These are phyloP conservation scores for Cytospora leucostoma DNA, from an alignment of 2,329 filamentous ascomycete genomes.

Conservation along the genomic window DNA sequence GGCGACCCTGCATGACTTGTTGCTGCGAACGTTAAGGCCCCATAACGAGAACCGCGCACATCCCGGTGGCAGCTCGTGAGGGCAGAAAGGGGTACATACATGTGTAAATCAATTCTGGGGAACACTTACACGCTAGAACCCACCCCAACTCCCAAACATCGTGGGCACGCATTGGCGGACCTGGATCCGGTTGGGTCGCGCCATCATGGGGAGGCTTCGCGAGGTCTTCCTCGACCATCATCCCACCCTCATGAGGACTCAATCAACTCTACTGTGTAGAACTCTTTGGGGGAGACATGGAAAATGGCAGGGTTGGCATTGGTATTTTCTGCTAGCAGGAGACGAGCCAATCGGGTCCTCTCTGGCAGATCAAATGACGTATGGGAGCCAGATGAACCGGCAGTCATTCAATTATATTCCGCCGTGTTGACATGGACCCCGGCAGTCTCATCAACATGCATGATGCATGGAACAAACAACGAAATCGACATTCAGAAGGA, in stretches of 20 bases:
- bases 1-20: neutral
- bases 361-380: neutral
- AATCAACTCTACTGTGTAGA: neutral
- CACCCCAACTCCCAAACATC: neutral
- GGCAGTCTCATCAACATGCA: neutral
- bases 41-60: neutral
- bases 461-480: neutral
- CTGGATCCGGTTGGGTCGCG: neutral
- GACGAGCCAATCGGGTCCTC: neutral
- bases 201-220: neutral
- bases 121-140: neutral
- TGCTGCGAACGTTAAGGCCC: neutral
- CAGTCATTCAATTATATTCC: neutral
- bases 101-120: neutral
- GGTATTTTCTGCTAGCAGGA: neutral
- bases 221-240: neutral
- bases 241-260: neutral
- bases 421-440: neutral
- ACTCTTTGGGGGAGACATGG: neutral
- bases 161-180: neutral
- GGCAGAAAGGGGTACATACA: neutral
- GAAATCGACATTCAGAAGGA: neutral
- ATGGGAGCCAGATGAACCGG: neutral
- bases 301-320: neutral
- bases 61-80: neutral